phyloP scores from a whole-genome alignment of 768 basidiomycete species.

The Phylloporus sp. region DNA sequence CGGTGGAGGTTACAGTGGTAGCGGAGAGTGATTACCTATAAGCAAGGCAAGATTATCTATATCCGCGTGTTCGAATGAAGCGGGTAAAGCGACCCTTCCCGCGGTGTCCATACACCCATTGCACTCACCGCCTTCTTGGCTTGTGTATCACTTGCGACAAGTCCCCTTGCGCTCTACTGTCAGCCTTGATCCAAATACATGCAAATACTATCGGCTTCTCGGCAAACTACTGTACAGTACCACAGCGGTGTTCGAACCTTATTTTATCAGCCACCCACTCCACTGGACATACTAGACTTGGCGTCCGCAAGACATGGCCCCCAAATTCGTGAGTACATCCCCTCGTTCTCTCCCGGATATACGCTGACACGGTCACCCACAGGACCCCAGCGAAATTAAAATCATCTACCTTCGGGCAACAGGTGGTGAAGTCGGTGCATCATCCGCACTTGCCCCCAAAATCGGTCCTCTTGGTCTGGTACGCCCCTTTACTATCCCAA shows the following conservation, averaged over 20 bases:
- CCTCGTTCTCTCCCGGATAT: not conserved
- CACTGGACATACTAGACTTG: not conserved
- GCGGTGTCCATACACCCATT: conserved; percentile 78
- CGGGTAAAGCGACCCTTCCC: conserved; percentile 75
- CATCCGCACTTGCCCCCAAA: conserved; percentile 97
- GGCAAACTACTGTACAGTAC: conserved; percentile 52
- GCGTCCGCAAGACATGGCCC: conserved; percentile 55
- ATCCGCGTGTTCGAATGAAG: conserved; percentile 78
- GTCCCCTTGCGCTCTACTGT: not conserved
- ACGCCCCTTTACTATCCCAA: conserved; percentile 30
- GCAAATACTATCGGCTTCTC: conserved; percentile 33
- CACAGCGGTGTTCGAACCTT: conserved; percentile 53
- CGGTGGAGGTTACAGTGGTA: conserved; percentile 15
- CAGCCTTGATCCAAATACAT: conserved; percentile 29
- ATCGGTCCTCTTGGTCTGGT: conserved; percentile 99
- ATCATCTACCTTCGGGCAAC: conserved; percentile 98
- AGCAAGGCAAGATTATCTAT: conserved; percentile 83
- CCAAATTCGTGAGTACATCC: conserved; percentile 60
- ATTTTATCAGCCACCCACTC: conserved; percentile 31
- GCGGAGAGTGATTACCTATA: conserved; percentile 59
- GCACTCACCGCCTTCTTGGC: conserved; percentile 42
- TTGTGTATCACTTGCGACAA: conserved; percentile 17
- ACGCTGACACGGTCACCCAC: conserved; percentile 11
- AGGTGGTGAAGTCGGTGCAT: conserved; percentile 99
- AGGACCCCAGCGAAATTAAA: conserved; percentile 98